phyloP scores from a whole-genome alignment of 208 protist species.

The Naegleria fowleri region DNA sequence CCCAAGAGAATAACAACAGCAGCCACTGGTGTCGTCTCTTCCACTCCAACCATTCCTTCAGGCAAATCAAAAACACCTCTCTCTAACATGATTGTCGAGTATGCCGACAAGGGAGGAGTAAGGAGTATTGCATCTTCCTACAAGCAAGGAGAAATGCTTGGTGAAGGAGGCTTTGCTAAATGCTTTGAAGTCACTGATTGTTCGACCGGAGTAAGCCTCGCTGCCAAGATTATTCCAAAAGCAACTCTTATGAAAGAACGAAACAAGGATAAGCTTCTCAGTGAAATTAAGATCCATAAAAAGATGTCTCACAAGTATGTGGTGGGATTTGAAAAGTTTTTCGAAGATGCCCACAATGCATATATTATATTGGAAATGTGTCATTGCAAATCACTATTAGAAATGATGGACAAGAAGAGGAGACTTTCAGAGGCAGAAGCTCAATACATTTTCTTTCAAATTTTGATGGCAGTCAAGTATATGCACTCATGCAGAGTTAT shows the following conservation, averaged over 20 bases:
- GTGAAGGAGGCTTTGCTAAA: slow-evolving; percentile 91
- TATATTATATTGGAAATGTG: slow-evolving; percentile 98
- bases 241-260: slow-evolving; percentile 77
- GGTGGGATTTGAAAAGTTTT: slow-evolving; percentile 89
- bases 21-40: background rate
- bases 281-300: slow-evolving; percentile 94
- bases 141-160: background rate
- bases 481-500: slow-evolving; percentile 88
- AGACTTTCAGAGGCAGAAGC: slow-evolving; percentile 81
- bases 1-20: background rate
- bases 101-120: background rate
- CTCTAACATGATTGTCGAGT: background rate
- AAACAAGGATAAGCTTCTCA: slow-evolving; percentile 84
- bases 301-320: slow-evolving; percentile 89
- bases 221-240: slow-evolving; percentile 88
- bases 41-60: background rate
- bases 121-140: background rate
- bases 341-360: slow-evolving; percentile 90
- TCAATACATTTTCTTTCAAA: slow-evolving; percentile 84
- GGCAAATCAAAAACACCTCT: background rate
- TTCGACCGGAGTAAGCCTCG: slow-evolving; percentile 62
- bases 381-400: slow-evolving; percentile 77
- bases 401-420: slow-evolving; percentile 80
- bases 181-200: slow-evolving; percentile 83
- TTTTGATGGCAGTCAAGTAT: slow-evolving; percentile 82